Evolutionary conservation across 2,329 filamentous ascomycete species (phyloP).

Genomic region (Colletotrichum endophyticum): DNA sequence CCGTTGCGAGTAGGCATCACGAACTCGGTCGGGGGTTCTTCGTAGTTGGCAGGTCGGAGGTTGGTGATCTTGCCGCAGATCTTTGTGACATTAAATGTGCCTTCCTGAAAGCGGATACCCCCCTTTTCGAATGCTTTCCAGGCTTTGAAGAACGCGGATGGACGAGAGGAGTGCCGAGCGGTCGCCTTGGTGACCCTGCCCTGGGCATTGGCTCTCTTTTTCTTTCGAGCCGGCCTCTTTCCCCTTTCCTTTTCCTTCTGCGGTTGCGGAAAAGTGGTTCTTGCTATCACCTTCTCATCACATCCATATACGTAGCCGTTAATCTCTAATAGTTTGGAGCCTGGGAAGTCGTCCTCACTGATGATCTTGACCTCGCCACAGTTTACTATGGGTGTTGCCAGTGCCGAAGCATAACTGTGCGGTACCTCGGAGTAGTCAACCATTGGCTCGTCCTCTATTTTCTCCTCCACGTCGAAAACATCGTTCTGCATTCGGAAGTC

Average conservation of each 20-base stretch:
- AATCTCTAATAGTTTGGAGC: neutral
- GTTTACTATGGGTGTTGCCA: neutral
- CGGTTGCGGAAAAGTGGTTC: neutral
- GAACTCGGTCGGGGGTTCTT: neutral
- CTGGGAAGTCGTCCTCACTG: neutral
- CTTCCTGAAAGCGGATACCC: neutral
- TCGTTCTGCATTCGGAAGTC: neutral
- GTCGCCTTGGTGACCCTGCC: neutral
- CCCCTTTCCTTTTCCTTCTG: neutral
- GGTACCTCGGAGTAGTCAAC: neutral
- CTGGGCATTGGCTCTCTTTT: neutral
- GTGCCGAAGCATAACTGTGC: neutral
- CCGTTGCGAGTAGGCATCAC: neutral
- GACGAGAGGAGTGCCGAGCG: neutral
- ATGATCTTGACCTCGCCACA: neutral
- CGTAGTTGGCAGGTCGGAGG: neutral
- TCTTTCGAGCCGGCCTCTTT: neutral
- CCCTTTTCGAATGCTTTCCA: neutral
- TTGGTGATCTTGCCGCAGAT: neutral
- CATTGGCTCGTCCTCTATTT: neutral
- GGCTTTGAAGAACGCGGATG: neutral
- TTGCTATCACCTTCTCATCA: neutral
- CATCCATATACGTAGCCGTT: neutral
- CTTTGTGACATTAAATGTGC: neutral
- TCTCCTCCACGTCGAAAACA: neutral